Conservation (phyloP, 2,329 filamentous ascomycete genomes). For the Septoria linicola region DNA sequence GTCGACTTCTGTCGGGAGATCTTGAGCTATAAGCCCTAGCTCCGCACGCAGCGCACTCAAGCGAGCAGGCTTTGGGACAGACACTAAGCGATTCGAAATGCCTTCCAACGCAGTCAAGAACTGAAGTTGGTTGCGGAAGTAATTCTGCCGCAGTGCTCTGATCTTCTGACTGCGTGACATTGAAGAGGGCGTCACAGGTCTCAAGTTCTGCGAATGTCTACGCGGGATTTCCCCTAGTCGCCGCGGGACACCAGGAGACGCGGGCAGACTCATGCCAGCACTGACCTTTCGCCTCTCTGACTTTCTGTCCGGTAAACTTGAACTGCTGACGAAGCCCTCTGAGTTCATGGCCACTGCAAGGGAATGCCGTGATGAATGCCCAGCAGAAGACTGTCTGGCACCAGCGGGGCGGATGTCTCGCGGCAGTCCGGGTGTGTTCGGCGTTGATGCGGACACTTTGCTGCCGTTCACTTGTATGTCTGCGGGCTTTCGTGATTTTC, state of each 20-base stretch:
- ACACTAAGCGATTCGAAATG: slow-evolving; percentile 79
- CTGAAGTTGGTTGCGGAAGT: slow-evolving; percentile 77
- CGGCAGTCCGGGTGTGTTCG: slow-evolving; percentile 21
- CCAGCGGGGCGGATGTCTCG: slow-evolving; percentile 1
- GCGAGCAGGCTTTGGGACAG: slow-evolving; percentile 76
- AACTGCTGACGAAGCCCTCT: slow-evolving; percentile 35
- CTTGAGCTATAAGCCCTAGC: slow-evolving; percentile 75
- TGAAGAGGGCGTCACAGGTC: slow-evolving; percentile 58
- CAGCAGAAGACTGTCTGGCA: slow-evolving; percentile 6
- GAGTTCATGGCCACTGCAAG: slow-evolving; percentile 34
- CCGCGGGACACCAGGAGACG: slow-evolving; percentile 44
- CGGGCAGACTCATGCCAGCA: slow-evolving; percentile 27
- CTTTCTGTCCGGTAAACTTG: slow-evolving; percentile 35
- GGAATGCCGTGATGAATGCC: slow-evolving; percentile 32
- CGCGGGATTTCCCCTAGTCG: slow-evolving; percentile 39
- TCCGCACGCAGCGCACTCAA: slow-evolving; percentile 79
- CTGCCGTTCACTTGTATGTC: slow-evolving; percentile 30
- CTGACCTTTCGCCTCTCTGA: slow-evolving; percentile 27
- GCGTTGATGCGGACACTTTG: slow-evolving; percentile 18
- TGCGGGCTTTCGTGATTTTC: slow-evolving; percentile 39
- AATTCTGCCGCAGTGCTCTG: slow-evolving; percentile 73
- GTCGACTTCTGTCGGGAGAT: slow-evolving; percentile 79
- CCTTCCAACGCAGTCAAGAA: slow-evolving; percentile 78
- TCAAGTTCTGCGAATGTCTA: slow-evolving; percentile 60
- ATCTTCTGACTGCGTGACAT: slow-evolving; percentile 66